Evolutionary conservation across 1,284 basidiomycete genomes (phyloP), one percentile per base, ranked within the genome.

Genomic region (Fistulina hepatica): DNA sequence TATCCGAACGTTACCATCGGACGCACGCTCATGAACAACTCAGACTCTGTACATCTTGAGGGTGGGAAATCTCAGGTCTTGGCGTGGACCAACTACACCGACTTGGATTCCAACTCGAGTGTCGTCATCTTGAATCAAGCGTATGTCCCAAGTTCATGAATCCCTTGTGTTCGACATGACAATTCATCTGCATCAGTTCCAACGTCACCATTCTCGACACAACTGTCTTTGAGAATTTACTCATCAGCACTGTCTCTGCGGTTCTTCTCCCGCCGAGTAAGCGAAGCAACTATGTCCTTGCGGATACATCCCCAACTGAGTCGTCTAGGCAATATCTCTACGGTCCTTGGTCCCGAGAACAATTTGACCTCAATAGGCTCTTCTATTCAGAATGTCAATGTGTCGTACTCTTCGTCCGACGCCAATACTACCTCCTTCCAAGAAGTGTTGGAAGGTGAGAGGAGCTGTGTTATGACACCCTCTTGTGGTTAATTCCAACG

Each of bases 1-100:
- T 69, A 56, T 46, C 71, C 71, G 4, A 71, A 71, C 45, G 58
- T 71, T 39, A 82, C 81, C 0, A 59, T 85, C 37, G 76, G 76
- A 3, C 67, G 75, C 27, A 80, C 81, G 0, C 60, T 77, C 28
- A 13, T 13, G 5, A 70, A 67, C 33, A 62, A 69, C 34, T 50
- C 66, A 0, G 41, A 54, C 0, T 48, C 64, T 13, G 76, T 77
- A 4, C 55, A 52, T 21, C 65, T 81, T 1, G 74, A 76, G 51
- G 76, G 66, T 4, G 63, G 63, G 45, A 61, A 65, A 46, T 60
- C 63, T 8, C 80, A 84, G 48, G 83, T 80, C 6, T 56, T 85
- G 9, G 73, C 71, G 0, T 77, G 75, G 76, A 65, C 72, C 15
- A 64, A 61, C 40, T 24, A 48, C 36, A 7, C 45, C 6, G 59